Conservation (phyloP, 495 filamentous ascomycete species). For the Polyplosphaeria fusca region DNA sequence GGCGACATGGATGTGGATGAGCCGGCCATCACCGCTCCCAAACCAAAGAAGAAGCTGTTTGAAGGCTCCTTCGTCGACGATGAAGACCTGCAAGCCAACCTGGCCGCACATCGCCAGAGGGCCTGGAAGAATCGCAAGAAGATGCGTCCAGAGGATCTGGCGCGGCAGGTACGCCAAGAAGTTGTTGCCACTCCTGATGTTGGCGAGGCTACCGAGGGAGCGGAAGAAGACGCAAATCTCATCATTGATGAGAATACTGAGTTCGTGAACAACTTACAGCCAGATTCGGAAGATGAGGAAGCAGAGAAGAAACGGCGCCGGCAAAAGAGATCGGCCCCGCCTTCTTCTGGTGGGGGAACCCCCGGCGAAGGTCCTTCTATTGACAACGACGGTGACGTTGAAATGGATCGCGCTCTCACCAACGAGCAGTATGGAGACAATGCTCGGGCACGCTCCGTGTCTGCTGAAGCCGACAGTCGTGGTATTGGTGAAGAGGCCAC, state of each 20-base stretch:
- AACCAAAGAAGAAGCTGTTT: slow-evolving; percentile 58
- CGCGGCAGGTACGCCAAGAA: slow-evolving; percentile 75
- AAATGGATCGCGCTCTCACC: slow-evolving; percentile 60
- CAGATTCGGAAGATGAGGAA: slow-evolving; percentile 8
- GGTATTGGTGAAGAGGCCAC: slow-evolving; percentile 83
- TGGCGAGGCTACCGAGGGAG: slow-evolving; percentile 49
- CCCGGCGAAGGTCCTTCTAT: not conserved
- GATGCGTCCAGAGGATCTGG: slow-evolving; percentile 78
- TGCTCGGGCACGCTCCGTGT: slow-evolving; percentile 48
- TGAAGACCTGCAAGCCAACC: slow-evolving; percentile 82
- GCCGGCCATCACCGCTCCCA: slow-evolving; percentile 39
- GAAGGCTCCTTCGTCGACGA: slow-evolving; percentile 80
- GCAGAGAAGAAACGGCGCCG: slow-evolving; percentile 44
- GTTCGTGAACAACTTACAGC: slow-evolving; percentile 80
- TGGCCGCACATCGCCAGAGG: slow-evolving; percentile 73
- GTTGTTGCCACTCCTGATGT: slow-evolving; percentile 50
- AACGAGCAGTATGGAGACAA: slow-evolving; percentile 48
- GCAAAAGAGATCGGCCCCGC: not conserved
- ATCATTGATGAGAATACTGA: slow-evolving; percentile 93
- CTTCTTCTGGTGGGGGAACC: not conserved
- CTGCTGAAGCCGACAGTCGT: slow-evolving; percentile 59
- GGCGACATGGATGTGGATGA: slow-evolving; percentile 78
- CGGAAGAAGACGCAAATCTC: slow-evolving; percentile 65
- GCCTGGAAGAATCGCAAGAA: slow-evolving; percentile 90
- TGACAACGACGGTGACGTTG: slow-evolving; percentile 53